Conservation (phyloP, 2,329 filamentous ascomycete species). For the Endoconidiophora laricicola region DNA sequence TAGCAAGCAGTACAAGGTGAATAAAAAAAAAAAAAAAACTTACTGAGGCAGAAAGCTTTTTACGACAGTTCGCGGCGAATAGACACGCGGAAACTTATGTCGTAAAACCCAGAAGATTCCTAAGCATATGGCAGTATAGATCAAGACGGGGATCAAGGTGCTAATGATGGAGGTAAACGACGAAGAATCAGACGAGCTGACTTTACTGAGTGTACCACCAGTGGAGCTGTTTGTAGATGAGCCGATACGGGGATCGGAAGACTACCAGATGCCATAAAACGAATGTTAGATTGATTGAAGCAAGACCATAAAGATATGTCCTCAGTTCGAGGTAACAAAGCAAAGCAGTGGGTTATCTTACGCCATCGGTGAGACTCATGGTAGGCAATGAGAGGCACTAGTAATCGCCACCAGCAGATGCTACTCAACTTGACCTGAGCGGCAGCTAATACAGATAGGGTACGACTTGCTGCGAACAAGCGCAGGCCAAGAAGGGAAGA, state of each 20-base stretch:
- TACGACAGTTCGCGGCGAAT: constrained; percentile 36
- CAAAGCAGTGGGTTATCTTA: not conserved
- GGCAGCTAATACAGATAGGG: not conserved
- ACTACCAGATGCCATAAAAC: constrained; percentile 1
- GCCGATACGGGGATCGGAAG: constrained; percentile 25
- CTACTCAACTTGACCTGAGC: too few species aligned
- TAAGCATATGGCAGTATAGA: constrained; percentile 33
- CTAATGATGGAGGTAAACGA: constrained; percentile 26
- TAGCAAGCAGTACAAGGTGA: too few species aligned
- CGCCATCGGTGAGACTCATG: constrained; percentile 7
- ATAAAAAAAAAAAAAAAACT: constrained; percentile 15
- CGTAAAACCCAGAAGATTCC: constrained; percentile 33
- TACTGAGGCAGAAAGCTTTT: constrained; percentile 33
- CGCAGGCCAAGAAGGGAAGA: not conserved
- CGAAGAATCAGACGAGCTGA: constrained; percentile 16
- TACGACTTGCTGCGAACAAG: not conserved
- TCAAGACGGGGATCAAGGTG: constrained; percentile 32
- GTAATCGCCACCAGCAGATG: too few species aligned
- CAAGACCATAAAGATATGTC: not conserved
- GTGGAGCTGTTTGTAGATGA: constrained; percentile 27
- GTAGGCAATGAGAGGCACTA: not conserved
- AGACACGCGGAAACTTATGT: constrained; percentile 33
- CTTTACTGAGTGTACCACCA: constrained; percentile 22
- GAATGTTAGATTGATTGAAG: not conserved
- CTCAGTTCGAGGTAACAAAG: not conserved